Percentiles rank a stretch among this genome's conserved stretches.
Evolutionary conservation across 345 rosid species (phyloP).

Genomic region (Anastatica hierochuntica): DNA sequence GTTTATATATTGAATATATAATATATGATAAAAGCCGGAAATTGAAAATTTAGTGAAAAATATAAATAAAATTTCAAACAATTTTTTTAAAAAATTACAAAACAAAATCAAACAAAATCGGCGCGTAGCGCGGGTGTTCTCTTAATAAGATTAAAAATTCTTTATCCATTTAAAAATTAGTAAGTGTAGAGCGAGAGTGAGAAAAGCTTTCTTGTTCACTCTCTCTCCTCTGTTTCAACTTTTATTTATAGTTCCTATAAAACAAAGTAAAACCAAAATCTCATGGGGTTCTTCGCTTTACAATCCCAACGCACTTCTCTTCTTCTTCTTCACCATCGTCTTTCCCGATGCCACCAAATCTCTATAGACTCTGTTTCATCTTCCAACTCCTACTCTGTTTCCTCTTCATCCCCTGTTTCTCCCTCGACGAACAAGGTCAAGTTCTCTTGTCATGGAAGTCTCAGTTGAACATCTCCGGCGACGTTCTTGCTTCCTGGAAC

Average conservation of each 20-base stretch:
- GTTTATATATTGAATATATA: too few species aligned
- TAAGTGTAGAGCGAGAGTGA: too few species aligned
- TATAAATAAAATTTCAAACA: too few species aligned
- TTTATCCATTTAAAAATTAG: too few species aligned
- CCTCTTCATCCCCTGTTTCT: conserved; percentile 33
- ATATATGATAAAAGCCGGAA: too few species aligned
- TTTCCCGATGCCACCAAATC: conserved; percentile 46
- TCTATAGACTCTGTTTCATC: conserved; percentile 28
- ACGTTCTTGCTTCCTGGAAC: conserved; percentile 49
- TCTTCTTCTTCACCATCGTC: conserved; percentile 13
- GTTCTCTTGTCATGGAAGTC: conserved; percentile 76
- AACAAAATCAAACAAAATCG: too few species aligned
- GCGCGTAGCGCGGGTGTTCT: too few species aligned
- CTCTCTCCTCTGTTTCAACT: conserved; percentile 6
- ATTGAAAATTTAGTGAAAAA: too few species aligned
- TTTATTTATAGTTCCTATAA: conserved; percentile 36
- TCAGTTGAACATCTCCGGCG: conserved; percentile 40
- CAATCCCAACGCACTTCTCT: conserved; percentile 49
- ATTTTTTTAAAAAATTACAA: too few species aligned
- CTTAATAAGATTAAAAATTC: too few species aligned
- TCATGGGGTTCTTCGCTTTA: conserved; percentile 58
- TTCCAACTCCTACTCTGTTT: conserved; percentile 34
- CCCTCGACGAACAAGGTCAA: conserved; percentile 55
- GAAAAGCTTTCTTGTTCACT: not conserved
- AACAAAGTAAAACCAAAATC: conserved; percentile 30